Evolutionary conservation across 169 alveolate species (phyloP).

Genomic region (Eimeria tenella): DNA sequence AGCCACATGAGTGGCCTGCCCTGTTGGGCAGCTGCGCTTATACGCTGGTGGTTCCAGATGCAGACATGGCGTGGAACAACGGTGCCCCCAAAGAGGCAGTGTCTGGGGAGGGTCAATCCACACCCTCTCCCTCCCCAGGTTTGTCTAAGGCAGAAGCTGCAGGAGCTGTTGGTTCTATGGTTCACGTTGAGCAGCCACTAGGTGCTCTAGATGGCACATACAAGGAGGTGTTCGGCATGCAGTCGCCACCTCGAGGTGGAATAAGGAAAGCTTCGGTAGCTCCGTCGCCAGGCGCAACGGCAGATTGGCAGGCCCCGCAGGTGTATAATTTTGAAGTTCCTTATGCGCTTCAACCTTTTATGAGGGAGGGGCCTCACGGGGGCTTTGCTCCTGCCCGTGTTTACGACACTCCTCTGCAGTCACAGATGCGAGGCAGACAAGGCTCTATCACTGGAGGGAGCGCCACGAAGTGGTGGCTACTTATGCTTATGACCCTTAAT

Average conservation of each 20-base stretch:
- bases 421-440: neutral
- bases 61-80: slow-evolving; percentile 52
- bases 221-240: slow-evolving; percentile 46
- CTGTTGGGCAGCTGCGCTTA: neutral
- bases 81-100: slow-evolving; percentile 63
- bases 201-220: slow-evolving; percentile 35
- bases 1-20: neutral
- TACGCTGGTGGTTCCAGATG: slow-evolving; percentile 7
- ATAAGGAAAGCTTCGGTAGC: slow-evolving; percentile 20
- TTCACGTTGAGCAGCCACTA: slow-evolving; percentile 28
- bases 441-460: neutral
- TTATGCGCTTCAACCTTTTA: slow-evolving; percentile 15
- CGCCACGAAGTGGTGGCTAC: slow-evolving; percentile 23
- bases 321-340: slow-evolving; percentile 2
- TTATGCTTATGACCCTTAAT: slow-evolving; percentile 42
- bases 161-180: neutral
- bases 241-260: slow-evolving; percentile 11
- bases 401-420: slow-evolving; percentile 42
- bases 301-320: slow-evolving; percentile 40
- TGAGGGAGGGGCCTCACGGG: slow-evolving; percentile 28
- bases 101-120: slow-evolving; percentile 43
- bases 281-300: slow-evolving; percentile 33
- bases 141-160: slow-evolving; percentile 33
- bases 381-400: slow-evolving; percentile 36
- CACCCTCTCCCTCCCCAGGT: slow-evolving; percentile 17